Percentiles rank a stretch among this genome's conserved stretches.
phyloP scores from a whole-genome alignment of 495 filamentous ascomycete species.

The Podospora didyma region DNA sequence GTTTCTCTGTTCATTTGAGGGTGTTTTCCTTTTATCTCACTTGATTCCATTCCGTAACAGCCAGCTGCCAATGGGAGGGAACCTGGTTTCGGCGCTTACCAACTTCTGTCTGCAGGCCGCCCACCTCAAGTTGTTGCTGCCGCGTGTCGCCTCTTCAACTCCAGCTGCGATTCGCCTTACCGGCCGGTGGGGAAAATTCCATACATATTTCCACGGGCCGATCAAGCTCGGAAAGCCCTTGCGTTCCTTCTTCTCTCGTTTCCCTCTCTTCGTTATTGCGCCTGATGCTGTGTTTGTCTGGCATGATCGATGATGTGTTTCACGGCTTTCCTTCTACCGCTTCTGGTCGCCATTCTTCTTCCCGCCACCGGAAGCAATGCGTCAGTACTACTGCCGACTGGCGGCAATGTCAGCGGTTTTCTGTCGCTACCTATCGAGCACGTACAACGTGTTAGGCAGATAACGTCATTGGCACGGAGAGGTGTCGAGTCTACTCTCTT shows the following conservation, averaged over 20 bases:
- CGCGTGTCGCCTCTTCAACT: too few relatives aligned
- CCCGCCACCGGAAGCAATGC: neutral
- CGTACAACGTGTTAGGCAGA: neutral
- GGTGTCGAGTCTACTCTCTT: constrained; percentile 9
- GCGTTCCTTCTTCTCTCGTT: neutral
- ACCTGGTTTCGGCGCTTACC: too few relatives aligned
- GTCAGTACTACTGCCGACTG: neutral
- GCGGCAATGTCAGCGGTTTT: neutral
- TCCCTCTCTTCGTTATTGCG: neutral
- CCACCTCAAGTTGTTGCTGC: too few relatives aligned
- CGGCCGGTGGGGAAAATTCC: too few relatives aligned
- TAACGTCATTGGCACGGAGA: neutral
- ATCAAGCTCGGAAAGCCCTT: neutral
- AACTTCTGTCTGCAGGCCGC: too few relatives aligned
- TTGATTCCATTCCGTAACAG: too few relatives aligned
- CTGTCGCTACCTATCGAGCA: constrained; percentile 10
- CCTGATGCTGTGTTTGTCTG: neutral
- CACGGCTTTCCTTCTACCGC: neutral
- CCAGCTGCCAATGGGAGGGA: too few relatives aligned
- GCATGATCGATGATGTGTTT: neutral
- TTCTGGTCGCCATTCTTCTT: neutral
- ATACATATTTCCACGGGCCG: too few relatives aligned
- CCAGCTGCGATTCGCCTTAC: too few relatives aligned
- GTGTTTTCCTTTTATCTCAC: too few relatives aligned
- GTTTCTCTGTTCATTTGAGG: too few relatives aligned